Conservation (phyloP, 352 stramenopile species). For the Aphanomyces stellatus region DNA sequence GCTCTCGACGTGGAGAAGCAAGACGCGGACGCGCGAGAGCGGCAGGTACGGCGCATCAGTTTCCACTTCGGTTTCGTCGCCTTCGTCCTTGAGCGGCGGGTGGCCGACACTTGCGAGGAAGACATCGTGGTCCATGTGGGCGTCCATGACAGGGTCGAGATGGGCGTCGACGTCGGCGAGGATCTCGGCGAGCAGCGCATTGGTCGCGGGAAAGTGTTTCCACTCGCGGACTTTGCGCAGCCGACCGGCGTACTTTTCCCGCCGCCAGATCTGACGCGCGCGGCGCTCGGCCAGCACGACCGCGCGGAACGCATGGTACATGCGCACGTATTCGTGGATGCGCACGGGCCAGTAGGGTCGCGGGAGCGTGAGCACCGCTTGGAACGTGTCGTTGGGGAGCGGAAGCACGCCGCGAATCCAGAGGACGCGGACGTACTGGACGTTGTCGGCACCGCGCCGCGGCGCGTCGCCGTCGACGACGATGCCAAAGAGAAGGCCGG, state of each 20-base stretch:
- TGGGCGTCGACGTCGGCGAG: constrained; percentile 32
- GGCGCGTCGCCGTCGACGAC: constrained; percentile 24
- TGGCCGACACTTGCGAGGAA: constrained; percentile 32
- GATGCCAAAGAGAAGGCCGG: constrained; percentile 50
- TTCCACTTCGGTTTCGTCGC: constrained; percentile 33
- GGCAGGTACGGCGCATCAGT: constrained; percentile 45
- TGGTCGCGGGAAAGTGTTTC: constrained; percentile 35
- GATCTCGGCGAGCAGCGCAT: constrained; percentile 37
- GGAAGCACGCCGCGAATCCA: constrained; percentile 58
- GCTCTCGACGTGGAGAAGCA: constrained; percentile 37
- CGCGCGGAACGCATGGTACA: constrained; percentile 46
- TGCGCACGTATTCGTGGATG: constrained; percentile 44
- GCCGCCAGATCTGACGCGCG: constrained; percentile 39
- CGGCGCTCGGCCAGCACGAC: constrained; percentile 47
- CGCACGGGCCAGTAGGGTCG: constrained; percentile 33
- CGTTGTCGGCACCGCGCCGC: background rate
- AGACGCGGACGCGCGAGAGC: constrained; percentile 35
- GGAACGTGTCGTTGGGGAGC: constrained; percentile 57
- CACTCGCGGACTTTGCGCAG: constrained; percentile 25
- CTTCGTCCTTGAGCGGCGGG: constrained; percentile 27
- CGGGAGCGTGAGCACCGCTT: constrained; percentile 37
- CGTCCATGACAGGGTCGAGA: constrained; percentile 21
- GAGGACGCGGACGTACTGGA: constrained; percentile 45
- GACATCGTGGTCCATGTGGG: constrained; percentile 25
- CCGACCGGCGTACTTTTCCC: constrained; percentile 27